Conservation (phyloP, 331 rosid species). For the Rhamnella rubrinervis region DNA sequence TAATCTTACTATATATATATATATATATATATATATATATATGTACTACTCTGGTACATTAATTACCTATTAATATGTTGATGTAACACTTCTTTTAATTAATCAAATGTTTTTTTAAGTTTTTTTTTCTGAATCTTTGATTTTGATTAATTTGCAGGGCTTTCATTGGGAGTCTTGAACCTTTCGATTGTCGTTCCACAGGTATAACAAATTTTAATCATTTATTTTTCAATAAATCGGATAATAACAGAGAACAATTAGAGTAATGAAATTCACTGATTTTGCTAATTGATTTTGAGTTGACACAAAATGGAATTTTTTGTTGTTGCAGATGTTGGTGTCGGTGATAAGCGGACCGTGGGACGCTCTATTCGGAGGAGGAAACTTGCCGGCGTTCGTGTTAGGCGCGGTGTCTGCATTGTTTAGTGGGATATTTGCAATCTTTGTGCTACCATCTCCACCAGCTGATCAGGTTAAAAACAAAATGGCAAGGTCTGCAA, state of each 20-base stretch:
- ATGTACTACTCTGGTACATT: neutral
- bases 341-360: conserved; percentile 76
- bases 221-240: no score
- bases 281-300: neutral
- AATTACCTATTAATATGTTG: neutral
- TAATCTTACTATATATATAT: neutral
- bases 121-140: neutral
- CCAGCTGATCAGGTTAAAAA: conserved; percentile 41
- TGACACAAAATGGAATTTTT: neutral
- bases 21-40: neutral
- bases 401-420: conserved; percentile 68
- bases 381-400: conserved; percentile 86
- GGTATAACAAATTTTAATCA: conserved; percentile 20
- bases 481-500: conserved; percentile 4
- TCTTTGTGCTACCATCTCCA: conserved; percentile 68
- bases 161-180: conserved; percentile 82
- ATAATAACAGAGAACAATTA: no score
- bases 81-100: neutral
- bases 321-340: conserved; percentile 51
- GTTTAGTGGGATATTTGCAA: conserved; percentile 52
- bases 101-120: neutral
- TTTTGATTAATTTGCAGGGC: conserved; percentile 44
- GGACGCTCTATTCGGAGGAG: conserved; percentile 79
- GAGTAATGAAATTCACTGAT: neutral
- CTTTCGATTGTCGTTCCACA: conserved; percentile 84